phyloP scores from a whole-genome alignment of 129 eudicot species.

The Arctium minus region DNA sequence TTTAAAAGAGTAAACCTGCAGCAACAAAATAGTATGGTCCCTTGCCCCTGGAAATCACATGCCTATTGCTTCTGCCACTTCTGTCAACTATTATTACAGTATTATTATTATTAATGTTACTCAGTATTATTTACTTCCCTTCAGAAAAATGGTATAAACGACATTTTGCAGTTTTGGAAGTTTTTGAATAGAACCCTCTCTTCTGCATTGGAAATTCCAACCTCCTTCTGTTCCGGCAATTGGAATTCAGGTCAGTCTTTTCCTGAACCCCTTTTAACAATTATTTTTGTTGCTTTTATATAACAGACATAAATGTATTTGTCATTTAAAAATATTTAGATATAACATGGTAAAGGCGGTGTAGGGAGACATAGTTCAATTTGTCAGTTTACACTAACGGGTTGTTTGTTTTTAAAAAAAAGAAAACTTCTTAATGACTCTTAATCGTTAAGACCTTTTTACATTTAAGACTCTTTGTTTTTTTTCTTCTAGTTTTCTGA shows the following conservation, averaged over 20 bases:
- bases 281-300: slow-evolving; percentile 12
- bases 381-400: neutral
- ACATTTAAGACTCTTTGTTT: no score
- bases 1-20: slow-evolving; percentile 34
- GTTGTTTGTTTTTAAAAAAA: no score
- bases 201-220: slow-evolving; percentile 46
- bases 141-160: slow-evolving; percentile 17
- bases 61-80: slow-evolving; percentile 45
- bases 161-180: slow-evolving; percentile 27
- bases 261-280: neutral
- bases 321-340: neutral
- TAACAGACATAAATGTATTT: neutral
- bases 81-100: slow-evolving; percentile 30
- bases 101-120: slow-evolving; percentile 6
- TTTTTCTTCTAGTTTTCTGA: no score
- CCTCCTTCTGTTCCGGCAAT: slow-evolving; percentile 44
- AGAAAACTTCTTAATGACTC: no score
- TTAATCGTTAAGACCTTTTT: no score
- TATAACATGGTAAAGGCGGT: slow-evolving; percentile 1
- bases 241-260: slow-evolving; percentile 41
- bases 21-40: slow-evolving; percentile 37
- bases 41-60: slow-evolving; percentile 42
- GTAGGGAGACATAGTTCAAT: neutral
- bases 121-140: slow-evolving; percentile 19
- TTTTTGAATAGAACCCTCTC: slow-evolving; percentile 35